Evolutionary conservation across 352 stramenopile species (phyloP).

Genomic region (Globisporangium splendens): DNA sequence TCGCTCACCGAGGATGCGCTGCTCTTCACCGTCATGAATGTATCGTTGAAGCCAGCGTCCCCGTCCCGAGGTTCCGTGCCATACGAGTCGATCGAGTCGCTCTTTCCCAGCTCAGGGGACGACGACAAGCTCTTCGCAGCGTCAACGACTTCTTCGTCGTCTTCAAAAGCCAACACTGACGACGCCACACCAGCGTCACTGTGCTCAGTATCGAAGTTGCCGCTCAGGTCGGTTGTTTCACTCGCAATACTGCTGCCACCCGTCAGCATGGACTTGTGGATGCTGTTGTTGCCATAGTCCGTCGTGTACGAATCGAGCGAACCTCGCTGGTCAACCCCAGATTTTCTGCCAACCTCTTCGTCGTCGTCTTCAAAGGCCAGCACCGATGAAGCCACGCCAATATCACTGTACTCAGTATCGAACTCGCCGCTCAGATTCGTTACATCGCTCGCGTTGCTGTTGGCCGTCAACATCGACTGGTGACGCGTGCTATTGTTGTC

Average conservation of each 20-base stretch:
- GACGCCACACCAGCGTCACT: background rate
- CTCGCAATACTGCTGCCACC: slow-evolving; percentile 14
- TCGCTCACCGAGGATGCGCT: slow-evolving; percentile 12
- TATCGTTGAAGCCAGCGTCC: slow-evolving; percentile 13
- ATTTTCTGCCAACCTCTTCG: no score
- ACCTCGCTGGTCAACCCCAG: slow-evolving; percentile 10
- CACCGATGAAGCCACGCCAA: background rate
- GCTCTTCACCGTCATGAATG: slow-evolving; percentile 7
- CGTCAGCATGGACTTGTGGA: slow-evolving; percentile 12
- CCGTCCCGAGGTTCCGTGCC: slow-evolving; percentile 4
- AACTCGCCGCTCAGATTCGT: slow-evolving; percentile 3
- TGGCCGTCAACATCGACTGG: slow-evolving; percentile 12
- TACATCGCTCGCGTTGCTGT: slow-evolving; percentile 12
- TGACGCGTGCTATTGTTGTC: slow-evolving; percentile 5
- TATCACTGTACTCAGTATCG: slow-evolving; percentile 2
- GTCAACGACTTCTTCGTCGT: slow-evolving; percentile 16
- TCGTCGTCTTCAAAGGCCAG: no score
- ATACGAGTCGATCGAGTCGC: slow-evolving; percentile 11
- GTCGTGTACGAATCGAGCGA: slow-evolving; percentile 17
- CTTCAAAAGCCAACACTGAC: slow-evolving; percentile 2
- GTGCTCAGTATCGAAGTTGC: slow-evolving; percentile 4
- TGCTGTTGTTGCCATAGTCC: slow-evolving; percentile 4
- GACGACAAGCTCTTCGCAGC: slow-evolving; percentile 10
- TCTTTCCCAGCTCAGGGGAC: background rate
- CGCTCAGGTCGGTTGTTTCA: background rate